Conservation (phyloP, 306 rosid genomes). For the Echinosophora koreensis region DNA sequence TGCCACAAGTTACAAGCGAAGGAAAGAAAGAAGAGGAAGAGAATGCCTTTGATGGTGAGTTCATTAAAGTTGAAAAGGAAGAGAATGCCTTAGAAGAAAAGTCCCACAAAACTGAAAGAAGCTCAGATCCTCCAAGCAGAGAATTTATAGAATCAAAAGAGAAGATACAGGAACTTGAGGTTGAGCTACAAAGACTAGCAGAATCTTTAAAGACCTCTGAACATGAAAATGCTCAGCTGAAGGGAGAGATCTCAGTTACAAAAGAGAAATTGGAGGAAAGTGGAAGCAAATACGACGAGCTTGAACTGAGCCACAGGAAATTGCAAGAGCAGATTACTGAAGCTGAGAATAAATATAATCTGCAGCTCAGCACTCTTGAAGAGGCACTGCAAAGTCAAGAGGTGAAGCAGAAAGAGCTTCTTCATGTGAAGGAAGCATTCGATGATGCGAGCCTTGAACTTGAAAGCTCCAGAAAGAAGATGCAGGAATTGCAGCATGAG, state of each 20-base stretch:
- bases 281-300: conserved; percentile 67
- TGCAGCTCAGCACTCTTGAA: conserved; percentile 67
- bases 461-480: conserved; percentile 72
- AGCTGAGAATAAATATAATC: conserved; percentile 68
- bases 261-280: conserved; percentile 71
- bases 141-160: conserved; percentile 87
- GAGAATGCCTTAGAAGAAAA: conserved; percentile 53
- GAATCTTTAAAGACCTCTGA: conserved; percentile 76
- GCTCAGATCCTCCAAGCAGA: conserved; percentile 68
- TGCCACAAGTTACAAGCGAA: conserved; percentile 50
- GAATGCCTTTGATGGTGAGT: conserved; percentile 84
- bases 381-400: conserved; percentile 81
- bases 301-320: conserved; percentile 70
- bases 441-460: conserved; percentile 68
- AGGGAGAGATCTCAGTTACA: conserved; percentile 68
- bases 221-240: conserved; percentile 74
- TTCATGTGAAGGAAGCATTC: conserved; percentile 73
- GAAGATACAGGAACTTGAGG: conserved; percentile 79
- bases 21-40: conserved; percentile 89
- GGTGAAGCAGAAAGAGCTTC: conserved; percentile 70
- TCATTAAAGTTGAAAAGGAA: conserved; percentile 95
- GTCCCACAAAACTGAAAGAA: conserved; percentile 57
- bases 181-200: conserved; percentile 68
- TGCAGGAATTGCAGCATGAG: conserved; percentile 70
- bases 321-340: conserved; percentile 72